Conservation (phyloP, 192 early-diverging fungal genomes). For the Phycomyces nitens region DNA sequence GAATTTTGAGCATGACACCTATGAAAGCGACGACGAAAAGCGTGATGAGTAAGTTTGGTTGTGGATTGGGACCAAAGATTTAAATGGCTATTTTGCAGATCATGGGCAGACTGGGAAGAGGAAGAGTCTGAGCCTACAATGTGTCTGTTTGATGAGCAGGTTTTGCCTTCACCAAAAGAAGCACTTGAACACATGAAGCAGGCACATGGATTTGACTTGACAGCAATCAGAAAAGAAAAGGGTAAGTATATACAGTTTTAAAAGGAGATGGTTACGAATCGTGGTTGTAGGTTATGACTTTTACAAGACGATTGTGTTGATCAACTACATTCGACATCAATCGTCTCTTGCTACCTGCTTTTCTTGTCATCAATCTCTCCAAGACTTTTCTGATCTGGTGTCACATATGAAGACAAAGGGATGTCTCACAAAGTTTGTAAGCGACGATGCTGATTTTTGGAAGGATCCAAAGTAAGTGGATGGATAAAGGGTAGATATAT, state of each 20-base stretch:
- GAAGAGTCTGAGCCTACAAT: slow-evolving; percentile 60
- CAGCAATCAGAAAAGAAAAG: slow-evolving; percentile 42
- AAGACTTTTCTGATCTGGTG: slow-evolving; percentile 40
- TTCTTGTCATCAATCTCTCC: slow-evolving; percentile 58
- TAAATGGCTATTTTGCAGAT: slow-evolving; percentile 34
- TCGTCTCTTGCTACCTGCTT: slow-evolving; percentile 65
- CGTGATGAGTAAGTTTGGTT: slow-evolving; percentile 56
- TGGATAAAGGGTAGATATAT: background rate
- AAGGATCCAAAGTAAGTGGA: slow-evolving; percentile 57
- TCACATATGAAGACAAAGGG: slow-evolving; percentile 61
- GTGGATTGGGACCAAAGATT: slow-evolving; percentile 6
- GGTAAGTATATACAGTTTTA: background rate
- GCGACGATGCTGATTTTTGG: slow-evolving; percentile 62
- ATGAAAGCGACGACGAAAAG: slow-evolving; percentile 71
- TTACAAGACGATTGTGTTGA: slow-evolving; percentile 76
- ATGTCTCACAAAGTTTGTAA: slow-evolving; percentile 51
- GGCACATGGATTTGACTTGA: slow-evolving; percentile 78
- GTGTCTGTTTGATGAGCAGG: slow-evolving; percentile 77
- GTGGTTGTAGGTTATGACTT: slow-evolving; percentile 60
- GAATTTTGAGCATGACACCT: slow-evolving; percentile 73
- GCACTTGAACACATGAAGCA: slow-evolving; percentile 68
- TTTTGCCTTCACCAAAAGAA: slow-evolving; percentile 57
- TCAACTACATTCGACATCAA: slow-evolving; percentile 82
- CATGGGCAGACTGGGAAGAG: slow-evolving; percentile 84
- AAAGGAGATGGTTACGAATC: background rate